phyloP scores from a whole-genome alignment of 2,329 filamentous ascomycete genomes.

The Nemania bipapillata region DNA sequence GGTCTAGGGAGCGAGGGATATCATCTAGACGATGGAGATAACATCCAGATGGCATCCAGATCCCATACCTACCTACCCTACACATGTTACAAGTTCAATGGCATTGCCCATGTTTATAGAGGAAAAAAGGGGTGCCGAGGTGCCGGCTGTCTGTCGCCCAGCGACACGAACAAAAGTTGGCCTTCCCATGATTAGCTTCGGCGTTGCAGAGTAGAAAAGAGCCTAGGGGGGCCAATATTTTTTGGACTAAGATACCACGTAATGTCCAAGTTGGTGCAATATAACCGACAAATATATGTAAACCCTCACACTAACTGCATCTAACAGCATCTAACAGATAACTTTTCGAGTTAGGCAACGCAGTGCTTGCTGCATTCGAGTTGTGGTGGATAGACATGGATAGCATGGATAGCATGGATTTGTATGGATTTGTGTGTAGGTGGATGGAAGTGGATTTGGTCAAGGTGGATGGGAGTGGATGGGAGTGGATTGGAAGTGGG shows the following conservation, averaged over 20 bases:
- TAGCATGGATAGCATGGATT: background rate
- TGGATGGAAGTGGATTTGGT: too few species aligned
- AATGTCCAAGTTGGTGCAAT: background rate
- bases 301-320: background rate
- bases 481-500: too few species aligned
- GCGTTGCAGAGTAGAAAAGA: background rate
- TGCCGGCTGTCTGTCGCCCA: background rate
- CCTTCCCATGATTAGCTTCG: background rate
- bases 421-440: too few species aligned
- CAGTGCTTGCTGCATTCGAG: background rate
- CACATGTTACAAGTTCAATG: too few species aligned
- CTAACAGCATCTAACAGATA: background rate
- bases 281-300: background rate
- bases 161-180: background rate
- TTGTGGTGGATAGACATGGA: too few species aligned
- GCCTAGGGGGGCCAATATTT: background rate
- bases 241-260: background rate
- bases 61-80: too few species aligned
- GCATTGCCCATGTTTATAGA: too few species aligned
- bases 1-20: too few species aligned
- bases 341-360: background rate
- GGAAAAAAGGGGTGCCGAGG: background rate
- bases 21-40: too few species aligned
- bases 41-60: too few species aligned
- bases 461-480: too few species aligned